phyloP scores from a whole-genome alignment of 2,329 filamentous ascomycete species.

The Fusarium phyllophilum region DNA sequence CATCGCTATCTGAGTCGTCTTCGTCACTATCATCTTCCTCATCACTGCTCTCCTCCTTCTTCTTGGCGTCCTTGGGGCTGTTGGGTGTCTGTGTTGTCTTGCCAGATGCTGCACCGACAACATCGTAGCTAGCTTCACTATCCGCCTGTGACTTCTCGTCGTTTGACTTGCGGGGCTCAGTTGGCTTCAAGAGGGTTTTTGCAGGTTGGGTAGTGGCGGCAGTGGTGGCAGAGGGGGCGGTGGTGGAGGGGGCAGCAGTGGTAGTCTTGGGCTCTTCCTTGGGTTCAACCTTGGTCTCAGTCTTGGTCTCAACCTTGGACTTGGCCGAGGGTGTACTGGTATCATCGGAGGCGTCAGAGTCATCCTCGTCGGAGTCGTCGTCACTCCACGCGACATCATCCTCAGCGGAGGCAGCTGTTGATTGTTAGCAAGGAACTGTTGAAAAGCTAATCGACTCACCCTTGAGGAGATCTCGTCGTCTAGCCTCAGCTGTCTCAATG shows the following conservation, averaged over 20 bases:
- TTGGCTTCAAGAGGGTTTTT: slow-evolving; percentile 65
- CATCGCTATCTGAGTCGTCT: slow-evolving; percentile 57
- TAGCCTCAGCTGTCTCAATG: slow-evolving; percentile 91
- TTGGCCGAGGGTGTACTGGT: slow-evolving; percentile 24
- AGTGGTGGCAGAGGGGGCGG: slow-evolving; percentile 56
- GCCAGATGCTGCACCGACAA: slow-evolving; percentile 82
- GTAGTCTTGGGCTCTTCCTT: slow-evolving; percentile 41
- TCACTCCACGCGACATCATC: slow-evolving; percentile 80
- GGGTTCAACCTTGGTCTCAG: slow-evolving; percentile 49
- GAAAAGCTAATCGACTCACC: slow-evolving; percentile 64
- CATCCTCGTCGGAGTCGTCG: slow-evolving; percentile 60
- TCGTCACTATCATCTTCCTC: slow-evolving; percentile 17
- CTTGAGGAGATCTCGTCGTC: slow-evolving; percentile 88
- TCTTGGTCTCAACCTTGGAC: slow-evolving; percentile 21
- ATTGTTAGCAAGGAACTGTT: slow-evolving; percentile 19
- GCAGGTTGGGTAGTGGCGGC: slow-evolving; percentile 65
- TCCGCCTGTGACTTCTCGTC: slow-evolving; percentile 91
- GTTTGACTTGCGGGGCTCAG: slow-evolving; percentile 77
- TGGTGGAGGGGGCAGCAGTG: slow-evolving; percentile 66
- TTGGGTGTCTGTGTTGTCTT: slow-evolving; percentile 80
- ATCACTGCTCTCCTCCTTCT: slow-evolving; percentile 20
- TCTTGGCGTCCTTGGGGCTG: slow-evolving; percentile 60
- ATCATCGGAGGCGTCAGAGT: slow-evolving; percentile 42
- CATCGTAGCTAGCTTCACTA: slow-evolving; percentile 95
- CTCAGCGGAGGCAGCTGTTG: slow-evolving; percentile 71